A percentile compares a stretch with the other conserved stretches of the same genome.
Conservation (phyloP, 2,329 filamentous ascomycete genomes). For the Colletotrichum sp. region DNA sequence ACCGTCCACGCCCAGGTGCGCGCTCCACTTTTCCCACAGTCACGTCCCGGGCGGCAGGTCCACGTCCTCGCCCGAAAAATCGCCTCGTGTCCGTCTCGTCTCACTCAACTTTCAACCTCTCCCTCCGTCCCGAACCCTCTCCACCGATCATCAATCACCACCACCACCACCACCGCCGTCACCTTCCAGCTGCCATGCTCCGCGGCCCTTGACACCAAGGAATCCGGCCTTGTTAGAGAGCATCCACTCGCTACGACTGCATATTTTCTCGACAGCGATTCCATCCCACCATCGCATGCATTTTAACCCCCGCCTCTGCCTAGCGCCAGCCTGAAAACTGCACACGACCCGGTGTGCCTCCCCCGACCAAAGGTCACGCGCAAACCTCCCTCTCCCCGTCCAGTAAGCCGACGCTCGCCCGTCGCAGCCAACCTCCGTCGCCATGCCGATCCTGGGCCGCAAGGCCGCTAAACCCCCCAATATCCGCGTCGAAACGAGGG, state of each 20-base stretch:
- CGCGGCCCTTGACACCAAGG: neutral
- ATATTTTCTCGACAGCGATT: neutral
- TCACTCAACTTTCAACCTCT: conserved; percentile 9
- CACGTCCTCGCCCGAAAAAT: conserved; percentile 19
- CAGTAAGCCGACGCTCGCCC: neutral
- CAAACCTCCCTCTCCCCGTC: neutral
- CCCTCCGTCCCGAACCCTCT: conserved; percentile 7
- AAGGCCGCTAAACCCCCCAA: conserved; percentile 55
- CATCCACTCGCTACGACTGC: neutral
- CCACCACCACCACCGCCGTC: neutral
- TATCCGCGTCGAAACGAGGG: conserved; percentile 59
- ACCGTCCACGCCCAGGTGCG: neutral
- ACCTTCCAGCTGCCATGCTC: neutral
- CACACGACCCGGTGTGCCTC: neutral
- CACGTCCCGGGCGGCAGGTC: conserved; percentile 12
- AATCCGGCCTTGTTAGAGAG: neutral
- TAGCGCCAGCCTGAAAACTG: neutral
- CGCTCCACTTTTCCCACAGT: conserved; percentile 9
- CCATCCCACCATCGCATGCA: neutral
- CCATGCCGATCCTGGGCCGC: conserved; percentile 41
- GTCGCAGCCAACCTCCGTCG: neutral
- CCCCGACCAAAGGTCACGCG: neutral
- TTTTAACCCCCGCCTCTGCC: neutral
- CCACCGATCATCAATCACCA: neutral
- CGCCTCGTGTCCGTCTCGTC: conserved; percentile 20